phyloP scores from a whole-genome alignment of 768 basidiomycete genomes.

The Amanita exitialis region DNA sequence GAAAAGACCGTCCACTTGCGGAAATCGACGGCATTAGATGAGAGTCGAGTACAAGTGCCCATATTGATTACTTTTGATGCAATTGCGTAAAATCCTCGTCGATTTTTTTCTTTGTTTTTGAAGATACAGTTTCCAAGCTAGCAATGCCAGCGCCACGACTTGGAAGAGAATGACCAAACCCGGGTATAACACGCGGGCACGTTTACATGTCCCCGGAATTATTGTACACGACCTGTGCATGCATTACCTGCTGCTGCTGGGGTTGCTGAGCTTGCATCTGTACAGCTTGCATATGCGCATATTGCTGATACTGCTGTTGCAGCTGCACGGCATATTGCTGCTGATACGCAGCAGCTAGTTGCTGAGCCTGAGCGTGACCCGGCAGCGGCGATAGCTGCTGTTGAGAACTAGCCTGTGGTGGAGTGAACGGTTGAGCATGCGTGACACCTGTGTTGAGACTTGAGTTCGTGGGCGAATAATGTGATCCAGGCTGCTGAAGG shows the following conservation, averaged over 20 bases:
- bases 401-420: slow-evolving; percentile 5
- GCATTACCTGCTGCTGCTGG: slow-evolving; percentile 6
- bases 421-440: slow-evolving; percentile 8
- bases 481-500: slow-evolving; percentile 6
- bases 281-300: slow-evolving; percentile 22
- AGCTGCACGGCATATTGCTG: slow-evolving; percentile 13
- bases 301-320: slow-evolving; percentile 21
- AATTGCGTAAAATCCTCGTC: background rate
- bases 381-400: slow-evolving; percentile 12
- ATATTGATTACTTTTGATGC: slow-evolving; percentile 4
- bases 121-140: background rate
- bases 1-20: background rate
- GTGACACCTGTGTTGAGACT: slow-evolving; percentile 4
- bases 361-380: slow-evolving; percentile 24
- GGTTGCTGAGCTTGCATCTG: slow-evolving; percentile 16
- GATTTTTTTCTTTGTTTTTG: background rate
- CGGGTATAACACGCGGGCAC: background rate
- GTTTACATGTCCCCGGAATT: background rate
- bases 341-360: slow-evolving; percentile 11
- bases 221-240: slow-evolving; percentile 1
- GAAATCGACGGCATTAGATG: background rate
- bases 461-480: background rate
- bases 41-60: slow-evolving; percentile 1
- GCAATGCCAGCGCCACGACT: background rate
- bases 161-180: background rate